Evolutionary conservation across 495 filamentous ascomycete species (phyloP).

Genomic region (Penicillium salamii): DNA sequence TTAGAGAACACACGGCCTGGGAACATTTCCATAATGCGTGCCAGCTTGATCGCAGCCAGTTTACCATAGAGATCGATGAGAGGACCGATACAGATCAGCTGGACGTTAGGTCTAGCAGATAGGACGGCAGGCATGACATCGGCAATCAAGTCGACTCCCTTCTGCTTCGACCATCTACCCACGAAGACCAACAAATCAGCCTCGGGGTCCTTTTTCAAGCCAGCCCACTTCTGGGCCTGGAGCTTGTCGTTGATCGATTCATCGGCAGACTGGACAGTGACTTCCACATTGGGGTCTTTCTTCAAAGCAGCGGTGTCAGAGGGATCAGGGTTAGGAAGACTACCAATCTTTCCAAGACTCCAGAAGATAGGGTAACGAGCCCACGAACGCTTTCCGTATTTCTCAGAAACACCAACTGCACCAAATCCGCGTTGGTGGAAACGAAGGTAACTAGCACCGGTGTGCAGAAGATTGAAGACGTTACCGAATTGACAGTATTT

Average conservation of each 20-base stretch:
- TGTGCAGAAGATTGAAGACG: constrained; percentile 69
- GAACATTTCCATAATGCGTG: constrained; percentile 60
- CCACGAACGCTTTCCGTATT: constrained; percentile 72
- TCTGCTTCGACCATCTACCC: constrained; percentile 69
- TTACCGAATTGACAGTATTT: constrained; percentile 68
- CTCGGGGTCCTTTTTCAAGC: constrained; percentile 52
- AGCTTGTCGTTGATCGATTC: constrained; percentile 41
- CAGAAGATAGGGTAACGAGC: constrained; percentile 78
- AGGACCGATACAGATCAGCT: constrained; percentile 63
- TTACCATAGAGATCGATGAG: constrained; percentile 68
- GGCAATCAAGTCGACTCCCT: constrained; percentile 68
- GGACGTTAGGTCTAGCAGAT: constrained; percentile 57
- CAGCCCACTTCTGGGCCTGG: constrained; percentile 68
- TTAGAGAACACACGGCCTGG: constrained; percentile 65
- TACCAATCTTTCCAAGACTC: constrained; percentile 68
- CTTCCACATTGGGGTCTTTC: constrained; percentile 28
- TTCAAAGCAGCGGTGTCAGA: constrained; percentile 57
- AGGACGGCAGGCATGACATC: constrained; percentile 64
- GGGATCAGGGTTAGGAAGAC: constrained; percentile 73
- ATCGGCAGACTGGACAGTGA: constrained; percentile 43
- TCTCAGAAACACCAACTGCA: constrained; percentile 70
- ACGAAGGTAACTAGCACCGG: constrained; percentile 67
- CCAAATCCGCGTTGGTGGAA: constrained; percentile 73
- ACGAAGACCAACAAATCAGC: constrained; percentile 71
- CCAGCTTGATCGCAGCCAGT: constrained; percentile 67